Conservation (phyloP, 169 alveolate genomes). For the Plasmodium yoelii region DNA sequence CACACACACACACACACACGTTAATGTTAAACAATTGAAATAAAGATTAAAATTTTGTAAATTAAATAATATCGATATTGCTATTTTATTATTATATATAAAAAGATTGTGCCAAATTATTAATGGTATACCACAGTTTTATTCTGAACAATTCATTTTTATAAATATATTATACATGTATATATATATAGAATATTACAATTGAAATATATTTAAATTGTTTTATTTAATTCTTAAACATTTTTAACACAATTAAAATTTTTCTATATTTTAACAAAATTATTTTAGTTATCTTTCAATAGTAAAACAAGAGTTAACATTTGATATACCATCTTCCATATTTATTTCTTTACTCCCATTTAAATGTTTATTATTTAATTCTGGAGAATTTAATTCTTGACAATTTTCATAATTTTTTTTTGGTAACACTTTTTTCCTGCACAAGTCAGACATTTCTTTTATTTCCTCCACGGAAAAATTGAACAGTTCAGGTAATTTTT, state of each 20-base stretch:
- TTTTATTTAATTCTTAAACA: too few relatives aligned
- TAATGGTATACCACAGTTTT: too few relatives aligned
- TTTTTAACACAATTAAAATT: too few relatives aligned
- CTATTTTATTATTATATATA: too few relatives aligned
- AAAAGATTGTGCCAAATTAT: too few relatives aligned
- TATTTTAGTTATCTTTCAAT: not conserved
- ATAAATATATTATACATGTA: not conserved
- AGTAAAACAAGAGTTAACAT: constrained; percentile 12
- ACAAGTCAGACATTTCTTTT: constrained; percentile 70
- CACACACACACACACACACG: too few relatives aligned
- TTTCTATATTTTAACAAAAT: too few relatives aligned
- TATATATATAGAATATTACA: not conserved
- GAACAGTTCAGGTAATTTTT: constrained; percentile 78
- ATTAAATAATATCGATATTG: too few relatives aligned
- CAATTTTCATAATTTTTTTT: constrained; percentile 9
- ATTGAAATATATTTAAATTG: not conserved
- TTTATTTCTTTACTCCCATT: constrained; percentile 7
- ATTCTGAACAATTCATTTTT: too few relatives aligned
- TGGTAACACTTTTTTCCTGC: constrained; percentile 59
- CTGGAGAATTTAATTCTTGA: not conserved
- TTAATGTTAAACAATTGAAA: too few relatives aligned
- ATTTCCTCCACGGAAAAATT: constrained; percentile 76
- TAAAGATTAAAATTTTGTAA: too few relatives aligned
- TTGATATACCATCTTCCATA: constrained; percentile 14
- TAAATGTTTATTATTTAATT: not conserved